Percentiles rank a stretch among this genome's conserved stretches.
Conservation (phyloP, 169 alveolate genomes). For the Ophryocystis elektroscirrha region DNA sequence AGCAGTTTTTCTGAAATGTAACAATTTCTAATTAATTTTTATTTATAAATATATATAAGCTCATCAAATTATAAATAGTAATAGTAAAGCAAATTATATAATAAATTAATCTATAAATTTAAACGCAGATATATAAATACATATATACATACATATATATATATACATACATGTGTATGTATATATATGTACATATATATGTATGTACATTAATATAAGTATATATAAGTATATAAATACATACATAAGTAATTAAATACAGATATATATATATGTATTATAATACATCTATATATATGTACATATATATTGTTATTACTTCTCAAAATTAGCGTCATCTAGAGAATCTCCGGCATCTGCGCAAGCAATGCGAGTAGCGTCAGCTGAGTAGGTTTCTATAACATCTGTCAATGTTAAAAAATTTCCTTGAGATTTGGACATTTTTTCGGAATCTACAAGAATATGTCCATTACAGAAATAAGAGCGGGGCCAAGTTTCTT, state of each 20-base stretch:
- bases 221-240: background rate
- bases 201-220: background rate
- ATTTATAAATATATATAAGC: background rate
- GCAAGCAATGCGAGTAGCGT: constrained; percentile 83
- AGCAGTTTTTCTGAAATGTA: constrained; percentile 37
- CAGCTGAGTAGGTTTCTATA: constrained; percentile 70
- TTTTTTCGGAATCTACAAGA: constrained; percentile 77
- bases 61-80: background rate
- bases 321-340: constrained; percentile 75
- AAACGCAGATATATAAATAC: too few species aligned
- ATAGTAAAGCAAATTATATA: too few species aligned
- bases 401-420: constrained; percentile 75
- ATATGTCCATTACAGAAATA: constrained; percentile 90
- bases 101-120: too few species aligned
- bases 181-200: constrained; percentile 15
- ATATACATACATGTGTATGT: constrained; percentile 2
- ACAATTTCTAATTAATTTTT: constrained; percentile 17
- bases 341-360: constrained; percentile 95
- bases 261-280: background rate
- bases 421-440: constrained; percentile 88
- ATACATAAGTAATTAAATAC: background rate
- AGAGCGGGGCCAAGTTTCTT: constrained; percentile 41
- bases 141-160: background rate
- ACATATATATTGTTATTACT: background rate
- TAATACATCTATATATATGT: background rate